Base-by-base conservation (phyloP, 2,329 filamentous ascomycete genomes). In the Penicillium sp. region DNA sequence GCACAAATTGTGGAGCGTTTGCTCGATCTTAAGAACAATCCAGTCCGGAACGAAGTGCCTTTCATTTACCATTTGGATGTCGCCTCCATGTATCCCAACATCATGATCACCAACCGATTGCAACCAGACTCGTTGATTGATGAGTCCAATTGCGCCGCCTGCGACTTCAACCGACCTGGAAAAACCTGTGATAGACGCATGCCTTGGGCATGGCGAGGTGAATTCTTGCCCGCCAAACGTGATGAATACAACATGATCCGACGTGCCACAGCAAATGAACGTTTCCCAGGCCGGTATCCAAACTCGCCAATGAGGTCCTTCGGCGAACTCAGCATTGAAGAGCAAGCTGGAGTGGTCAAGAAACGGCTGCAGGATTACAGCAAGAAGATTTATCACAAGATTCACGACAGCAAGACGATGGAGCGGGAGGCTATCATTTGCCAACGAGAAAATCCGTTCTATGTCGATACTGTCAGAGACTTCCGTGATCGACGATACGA, bases 181-280 rank as follows among this genome's bases (percentile, higher is more conserved):
- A 99, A 99, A 76, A 97, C 92, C 0, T 99, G 94, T 71, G 94
- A 99, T 76, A 84, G 94, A 68, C 85, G 95, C 65, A 78, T 99
- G 77, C 94, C 95, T 1, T 99, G 94, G 94, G 86, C 94, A 2
- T 99, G 94, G 94, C 87, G 94, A 86, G 94, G 94, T 70, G 94
- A 99, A 72, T 99, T 96, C 69, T 79, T 99, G 27, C 94, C 94
- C 3, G 92, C 94, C 0, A 97, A 99, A 72, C 86, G 92, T 63
- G 93, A 97, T 71, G 94, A 99, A 71, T 99, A 99, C 82, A 97
- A 97, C 77, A 99, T 99, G 94, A 96, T 99, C 68, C 85, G 91
- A 43, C 87, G 94, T 68, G 89, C 92, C 0, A 81, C 97, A 5
- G 90, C 95, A 67, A 97, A 95, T 67, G 95, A 99, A 71, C 88